Evolutionary conservation across 2,329 filamentous ascomycete genomes (phyloP), one percentile per base, ranked within the genome.

Genomic region (Geosmithia flava): DNA sequence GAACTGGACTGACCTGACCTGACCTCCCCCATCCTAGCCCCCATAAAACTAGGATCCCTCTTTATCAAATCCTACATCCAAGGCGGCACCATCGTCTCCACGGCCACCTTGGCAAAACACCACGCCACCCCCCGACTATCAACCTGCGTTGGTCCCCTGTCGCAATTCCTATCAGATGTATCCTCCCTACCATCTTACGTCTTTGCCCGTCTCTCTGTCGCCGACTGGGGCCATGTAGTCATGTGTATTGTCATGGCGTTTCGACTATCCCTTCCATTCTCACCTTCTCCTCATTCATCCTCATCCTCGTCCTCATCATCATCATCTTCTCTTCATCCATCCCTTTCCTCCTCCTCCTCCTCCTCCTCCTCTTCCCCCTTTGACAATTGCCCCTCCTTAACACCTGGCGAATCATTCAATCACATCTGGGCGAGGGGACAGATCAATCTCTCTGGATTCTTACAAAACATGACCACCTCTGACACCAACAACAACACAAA

Each of bases 171-270:
- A 5, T 8, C 41, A 20, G 27, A 30, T 4, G 19, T 37, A 20
- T n/a, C 17, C 23, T n/a, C 16, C n/a, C 47, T 48, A 8, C 11
- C 27, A 7, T 7, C 16, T 2, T 8, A 27, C 2, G 2, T 29
- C 20, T 29, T 48, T 29, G 7, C 15, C n/a, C 20, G 57, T 42
- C 68, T 76, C 52, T 61, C 63, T 44, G 58, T 61, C 27, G 58
- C 62, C 15, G 70, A 75, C 54, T 72, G 70, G 68, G 56, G 58
- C 42, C 64, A 63, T 27, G 56, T 75, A 46, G 65, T 76, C 43
- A 49, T 52, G 37, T 48, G 54, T 44, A 55, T 70, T 37, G 67
- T 75, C 45, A 49, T 75, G 4, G 66, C 65, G 16, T 66, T 72
- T 45, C 66, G 69, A 1, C 56, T 75, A 29, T 74, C 70, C 3